These are phyloP conservation scores for Myxozyma monticola DNA, from an alignment of 805 yeast genomes.

Conservation along the genomic window DNA sequence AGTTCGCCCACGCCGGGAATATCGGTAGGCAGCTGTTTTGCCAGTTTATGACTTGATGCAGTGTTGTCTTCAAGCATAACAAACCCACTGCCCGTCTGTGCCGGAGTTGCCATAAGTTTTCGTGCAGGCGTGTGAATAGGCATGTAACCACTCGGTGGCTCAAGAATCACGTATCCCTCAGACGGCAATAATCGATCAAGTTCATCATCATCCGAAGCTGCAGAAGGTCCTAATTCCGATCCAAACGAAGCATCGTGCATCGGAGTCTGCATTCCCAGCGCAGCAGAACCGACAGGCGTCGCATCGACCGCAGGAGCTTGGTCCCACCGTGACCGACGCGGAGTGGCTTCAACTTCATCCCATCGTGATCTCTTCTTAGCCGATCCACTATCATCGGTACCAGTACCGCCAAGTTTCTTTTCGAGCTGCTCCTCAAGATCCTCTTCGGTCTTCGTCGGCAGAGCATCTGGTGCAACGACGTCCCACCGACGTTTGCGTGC, in stretches of 20 bases:
- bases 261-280: conserved; percentile 35
- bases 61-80: conserved; percentile 54
- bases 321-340: conserved; percentile 38
- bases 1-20: conserved; percentile 67
- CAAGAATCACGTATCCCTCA: conserved; percentile 48
- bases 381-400: neutral
- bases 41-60: conserved; percentile 38
- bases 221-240: neutral
- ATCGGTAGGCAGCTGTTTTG: conserved; percentile 45
- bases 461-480: conserved; percentile 25
- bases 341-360: conserved; percentile 31
- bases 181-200: conserved; percentile 53
- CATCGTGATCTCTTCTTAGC: conserved; percentile 32
- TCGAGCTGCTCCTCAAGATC: conserved; percentile 40
- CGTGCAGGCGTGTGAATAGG: conserved; percentile 43
- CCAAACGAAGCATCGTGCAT: conserved; percentile 7
- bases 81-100: conserved; percentile 38
- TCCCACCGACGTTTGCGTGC: conserved; percentile 40
- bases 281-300: conserved; percentile 22
- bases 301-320: conserved; percentile 34
- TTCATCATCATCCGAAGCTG: conserved; percentile 46
- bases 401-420: conserved; percentile 23
- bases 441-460: conserved; percentile 26
- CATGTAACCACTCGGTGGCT: conserved; percentile 49
- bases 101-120: conserved; percentile 39